These are phyloP conservation scores for Phyllostachys edulis DNA, from an alignment of 176 grass and related monocot species.

Conservation along the genomic window DNA sequence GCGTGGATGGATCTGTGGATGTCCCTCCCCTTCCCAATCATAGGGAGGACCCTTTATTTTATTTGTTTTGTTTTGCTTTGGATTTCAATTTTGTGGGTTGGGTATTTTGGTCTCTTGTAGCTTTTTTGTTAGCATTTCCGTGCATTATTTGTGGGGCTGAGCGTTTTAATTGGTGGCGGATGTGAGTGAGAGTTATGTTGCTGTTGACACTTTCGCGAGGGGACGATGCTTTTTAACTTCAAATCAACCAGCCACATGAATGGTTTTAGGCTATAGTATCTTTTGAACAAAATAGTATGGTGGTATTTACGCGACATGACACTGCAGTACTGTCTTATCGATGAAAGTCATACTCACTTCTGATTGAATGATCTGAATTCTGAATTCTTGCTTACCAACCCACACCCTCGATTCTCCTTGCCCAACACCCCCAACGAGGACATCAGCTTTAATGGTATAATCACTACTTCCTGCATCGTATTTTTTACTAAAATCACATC, in stretches of 20 bases:
- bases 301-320: background rate
- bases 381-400: background rate
- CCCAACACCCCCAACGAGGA: too few species aligned
- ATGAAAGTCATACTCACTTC: background rate
- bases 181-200: background rate
- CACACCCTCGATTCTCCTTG: background rate
- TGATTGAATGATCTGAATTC: background rate
- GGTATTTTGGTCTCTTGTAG: background rate
- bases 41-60: background rate
- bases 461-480: too few species aligned
- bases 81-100: background rate
- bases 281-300: background rate
- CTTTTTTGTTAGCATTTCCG: background rate
- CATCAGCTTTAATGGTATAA: too few species aligned
- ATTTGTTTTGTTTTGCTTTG: background rate
- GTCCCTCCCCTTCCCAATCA: slow-evolving; percentile 22
- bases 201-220: background rate
- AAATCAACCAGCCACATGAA: too few species aligned
- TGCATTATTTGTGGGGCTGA: background rate
- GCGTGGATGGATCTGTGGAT: background rate
- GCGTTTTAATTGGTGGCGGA: background rate
- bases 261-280: background rate
- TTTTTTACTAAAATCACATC: too few species aligned
- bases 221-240: background rate
- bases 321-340: background rate